These are phyloP conservation scores for bread wheat (Triticum aestivum) DNA, from an alignment of 176 grass and related monocot genomes.

Conservation along the genomic window DNA sequence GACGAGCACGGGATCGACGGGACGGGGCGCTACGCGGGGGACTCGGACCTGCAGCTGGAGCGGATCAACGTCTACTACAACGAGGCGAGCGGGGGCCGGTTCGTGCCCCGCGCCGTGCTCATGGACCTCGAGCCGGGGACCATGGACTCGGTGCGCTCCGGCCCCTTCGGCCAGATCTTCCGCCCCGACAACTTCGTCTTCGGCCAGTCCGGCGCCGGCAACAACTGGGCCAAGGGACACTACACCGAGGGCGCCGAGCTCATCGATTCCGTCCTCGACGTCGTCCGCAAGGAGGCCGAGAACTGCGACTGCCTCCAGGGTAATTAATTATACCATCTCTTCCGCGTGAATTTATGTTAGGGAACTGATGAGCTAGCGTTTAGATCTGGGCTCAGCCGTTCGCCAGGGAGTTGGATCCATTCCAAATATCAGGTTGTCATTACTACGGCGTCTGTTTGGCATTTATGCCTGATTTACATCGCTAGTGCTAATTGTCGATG, in stretches of 20 bases:
- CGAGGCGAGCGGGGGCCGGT: slow-evolving; percentile 73
- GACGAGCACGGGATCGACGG: slow-evolving; percentile 93
- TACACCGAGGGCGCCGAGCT: slow-evolving; percentile 98
- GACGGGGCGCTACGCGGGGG: slow-evolving; percentile 73
- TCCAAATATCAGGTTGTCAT: not conserved
- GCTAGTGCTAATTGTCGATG: not conserved
- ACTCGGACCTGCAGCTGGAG: slow-evolving; percentile 83
- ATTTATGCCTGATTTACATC: not conserved
- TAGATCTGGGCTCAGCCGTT: not conserved
- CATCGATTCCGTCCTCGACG: slow-evolving; percentile 90
- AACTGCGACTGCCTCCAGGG: slow-evolving; percentile 96
- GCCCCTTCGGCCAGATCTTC: slow-evolving; percentile 87
- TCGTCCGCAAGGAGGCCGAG: slow-evolving; percentile 97
- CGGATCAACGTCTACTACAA: slow-evolving; percentile 99
- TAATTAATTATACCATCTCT: slow-evolving; percentile 3
- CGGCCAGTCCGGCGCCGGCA: slow-evolving; percentile 84
- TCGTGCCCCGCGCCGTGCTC: slow-evolving; percentile 81
- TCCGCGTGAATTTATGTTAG: not conserved
- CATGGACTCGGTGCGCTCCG: slow-evolving; percentile 82
- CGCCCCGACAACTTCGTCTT: slow-evolving; percentile 98
- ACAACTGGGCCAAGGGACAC: slow-evolving; percentile 97
- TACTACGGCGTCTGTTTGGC: not conserved
- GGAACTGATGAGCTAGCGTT: not conserved
- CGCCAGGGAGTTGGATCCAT: not conserved
- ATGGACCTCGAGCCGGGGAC: slow-evolving; percentile 96